A percentile compares a stretch with the other conserved stretches of the same genome.
Evolutionary conservation across 306 rosid genomes (phyloP).

Genomic region (Vigna mungo): DNA sequence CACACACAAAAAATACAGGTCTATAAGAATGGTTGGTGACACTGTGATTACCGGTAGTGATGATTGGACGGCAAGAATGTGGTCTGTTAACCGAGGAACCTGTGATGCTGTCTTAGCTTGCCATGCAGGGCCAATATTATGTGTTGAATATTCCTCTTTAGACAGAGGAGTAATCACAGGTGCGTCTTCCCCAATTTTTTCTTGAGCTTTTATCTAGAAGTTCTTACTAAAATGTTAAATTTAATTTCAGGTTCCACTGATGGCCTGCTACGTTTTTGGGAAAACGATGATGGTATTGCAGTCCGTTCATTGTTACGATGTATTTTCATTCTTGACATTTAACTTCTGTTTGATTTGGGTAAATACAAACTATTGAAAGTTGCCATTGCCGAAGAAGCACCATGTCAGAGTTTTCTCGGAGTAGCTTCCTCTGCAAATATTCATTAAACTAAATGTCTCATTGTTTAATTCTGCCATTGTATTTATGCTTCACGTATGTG

Average conservation of each 20-base stretch:
- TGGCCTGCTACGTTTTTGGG: constrained; percentile 98
- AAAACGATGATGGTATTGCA: constrained; percentile 87
- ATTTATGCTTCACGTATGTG: constrained; percentile 15
- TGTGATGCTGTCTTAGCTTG: constrained; percentile 99
- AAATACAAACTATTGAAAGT: constrained; percentile 20
- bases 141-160: constrained; percentile 89
- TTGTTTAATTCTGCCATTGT: constrained; percentile 21
- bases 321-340: constrained; percentile 42
- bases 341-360: constrained; percentile 21
- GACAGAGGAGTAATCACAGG: constrained; percentile 96
- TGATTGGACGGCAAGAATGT: constrained; percentile 98
- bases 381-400: constrained; percentile 30
- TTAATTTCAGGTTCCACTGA: constrained; percentile 85
- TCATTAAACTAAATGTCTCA: constrained; percentile 28
- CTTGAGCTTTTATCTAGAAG: neutral
- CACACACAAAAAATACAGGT: constrained; percentile 66
- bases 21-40: constrained; percentile 95
- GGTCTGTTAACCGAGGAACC: constrained; percentile 94
- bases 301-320: constrained; percentile 27
- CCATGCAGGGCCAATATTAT: constrained; percentile 95
- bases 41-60: constrained; percentile 95
- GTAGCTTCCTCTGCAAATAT: constrained; percentile 28
- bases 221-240: constrained; percentile 43
- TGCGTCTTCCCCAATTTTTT: constrained; percentile 33
- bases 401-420: constrained; percentile 11